A percentile compares a stretch with the other conserved stretches of the same genome.
Conservation (phyloP, 805 yeast species). For the Teunomyces lycoperdinae region DNA sequence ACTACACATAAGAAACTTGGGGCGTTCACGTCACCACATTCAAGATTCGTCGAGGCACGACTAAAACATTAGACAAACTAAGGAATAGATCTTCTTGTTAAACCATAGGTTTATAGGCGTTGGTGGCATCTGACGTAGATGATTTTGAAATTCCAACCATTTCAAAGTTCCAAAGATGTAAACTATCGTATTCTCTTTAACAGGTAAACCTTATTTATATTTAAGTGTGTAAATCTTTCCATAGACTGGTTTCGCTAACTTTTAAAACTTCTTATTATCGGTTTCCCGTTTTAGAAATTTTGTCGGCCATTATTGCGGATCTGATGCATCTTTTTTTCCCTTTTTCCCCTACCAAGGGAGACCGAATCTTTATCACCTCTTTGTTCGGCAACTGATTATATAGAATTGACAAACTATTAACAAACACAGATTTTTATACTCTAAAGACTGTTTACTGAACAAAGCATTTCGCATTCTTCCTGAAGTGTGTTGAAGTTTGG, state of each 20-base stretch:
- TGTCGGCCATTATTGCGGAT: conserved; percentile 3
- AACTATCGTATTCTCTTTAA: neutral
- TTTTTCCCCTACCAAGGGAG: conserved; percentile 3
- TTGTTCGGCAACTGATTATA: neutral
- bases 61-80: neutral
- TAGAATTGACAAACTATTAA: conserved; percentile 1
- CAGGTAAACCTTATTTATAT: neutral
- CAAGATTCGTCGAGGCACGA: neutral
- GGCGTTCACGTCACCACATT: neutral
- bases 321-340: conserved; percentile 1
- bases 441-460: neutral
- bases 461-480: neutral
- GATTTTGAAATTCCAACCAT: neutral
- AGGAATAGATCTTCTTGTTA: neutral
- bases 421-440: neutral
- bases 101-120: neutral
- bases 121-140: neutral
- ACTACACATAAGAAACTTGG: neutral
- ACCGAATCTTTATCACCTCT: conserved; percentile 1
- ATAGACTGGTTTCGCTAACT: neutral
- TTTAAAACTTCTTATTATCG: neutral
- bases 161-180: neutral
- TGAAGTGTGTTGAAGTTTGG: conserved; percentile 3
- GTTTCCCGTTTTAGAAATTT: conserved; percentile 1
- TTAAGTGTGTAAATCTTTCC: neutral